Evolutionary conservation across 1,284 basidiomycete genomes (phyloP).

Genomic region (Trametes polyzona): DNA sequence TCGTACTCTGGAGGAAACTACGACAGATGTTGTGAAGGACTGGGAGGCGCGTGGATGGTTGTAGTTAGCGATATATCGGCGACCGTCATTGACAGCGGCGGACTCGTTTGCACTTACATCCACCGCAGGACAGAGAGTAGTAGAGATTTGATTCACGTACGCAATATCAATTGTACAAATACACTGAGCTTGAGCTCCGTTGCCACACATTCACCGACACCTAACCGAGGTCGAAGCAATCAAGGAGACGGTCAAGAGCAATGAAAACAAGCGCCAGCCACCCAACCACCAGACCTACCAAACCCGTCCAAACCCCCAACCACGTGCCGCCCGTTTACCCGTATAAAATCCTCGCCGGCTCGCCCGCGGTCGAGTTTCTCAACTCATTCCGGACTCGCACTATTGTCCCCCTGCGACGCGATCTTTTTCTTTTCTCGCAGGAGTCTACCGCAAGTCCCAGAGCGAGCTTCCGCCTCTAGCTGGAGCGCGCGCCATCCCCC

Average conservation of each 20-base stretch:
- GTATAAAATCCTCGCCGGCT: slow-evolving; percentile 7
- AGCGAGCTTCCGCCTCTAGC: slow-evolving; percentile 42
- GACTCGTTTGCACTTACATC: too few relatives aligned
- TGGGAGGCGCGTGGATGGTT: slow-evolving; percentile 33
- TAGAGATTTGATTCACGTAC: too few relatives aligned
- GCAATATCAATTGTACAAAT: too few relatives aligned
- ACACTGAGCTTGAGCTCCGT: too few relatives aligned
- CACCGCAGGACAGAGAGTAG: too few relatives aligned
- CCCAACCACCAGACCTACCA: not conserved
- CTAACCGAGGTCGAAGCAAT: too few relatives aligned
- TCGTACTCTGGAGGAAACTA: slow-evolving; percentile 44
- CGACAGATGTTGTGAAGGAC: slow-evolving; percentile 43
- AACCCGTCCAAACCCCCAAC: slow-evolving; percentile 10
- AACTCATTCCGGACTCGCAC: slow-evolving; percentile 52
- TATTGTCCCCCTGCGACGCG: slow-evolving; percentile 58
- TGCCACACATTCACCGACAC: too few relatives aligned
- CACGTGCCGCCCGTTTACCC: not conserved
- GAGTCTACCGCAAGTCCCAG: slow-evolving; percentile 56
- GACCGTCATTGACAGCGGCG: too few relatives aligned
- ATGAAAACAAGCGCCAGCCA: not conserved
- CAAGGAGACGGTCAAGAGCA: too few relatives aligned
- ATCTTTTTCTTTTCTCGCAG: slow-evolving; percentile 39
- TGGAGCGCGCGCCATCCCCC: slow-evolving; percentile 46
- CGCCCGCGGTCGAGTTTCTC: slow-evolving; percentile 9
- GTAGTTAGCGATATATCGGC: not conserved